A percentile compares a stretch with the other conserved stretches of the same genome.
phyloP scores from a whole-genome alignment of 2,329 filamentous ascomycete species.

The Pseudocercospora fuligena region DNA sequence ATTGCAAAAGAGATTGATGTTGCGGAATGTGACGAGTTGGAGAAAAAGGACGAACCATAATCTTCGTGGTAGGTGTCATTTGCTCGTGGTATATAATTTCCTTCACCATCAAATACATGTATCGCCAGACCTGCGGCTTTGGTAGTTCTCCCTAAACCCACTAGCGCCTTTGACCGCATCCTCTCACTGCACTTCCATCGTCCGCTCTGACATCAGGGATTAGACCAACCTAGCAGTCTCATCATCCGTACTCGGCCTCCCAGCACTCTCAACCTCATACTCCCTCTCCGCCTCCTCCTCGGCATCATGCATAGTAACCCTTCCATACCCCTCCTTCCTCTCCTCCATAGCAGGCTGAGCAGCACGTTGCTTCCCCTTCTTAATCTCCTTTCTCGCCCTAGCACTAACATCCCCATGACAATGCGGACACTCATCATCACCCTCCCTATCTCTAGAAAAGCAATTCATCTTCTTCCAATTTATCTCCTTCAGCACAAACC shows the following conservation, averaged over 20 bases:
- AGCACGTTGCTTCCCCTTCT: not conserved
- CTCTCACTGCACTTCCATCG: no score
- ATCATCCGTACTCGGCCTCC: conserved; percentile 5
- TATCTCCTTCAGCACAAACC: not conserved
- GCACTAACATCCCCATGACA: not conserved
- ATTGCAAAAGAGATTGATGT: no score
- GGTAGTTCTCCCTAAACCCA: no score
- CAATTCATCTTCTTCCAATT: not conserved
- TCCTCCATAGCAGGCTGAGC: not conserved
- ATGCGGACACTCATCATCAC: not conserved
- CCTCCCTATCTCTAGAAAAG: not conserved
- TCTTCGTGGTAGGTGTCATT: no score
- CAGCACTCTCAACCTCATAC: not conserved
- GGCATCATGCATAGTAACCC: conserved; percentile 3
- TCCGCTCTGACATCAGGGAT: no score
- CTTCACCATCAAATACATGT: no score
- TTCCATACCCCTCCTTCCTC: not conserved
- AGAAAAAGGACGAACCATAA: no score
- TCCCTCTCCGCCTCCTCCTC: not conserved
- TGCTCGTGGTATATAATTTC: no score
- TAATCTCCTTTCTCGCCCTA: not conserved
- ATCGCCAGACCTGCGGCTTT: no score
- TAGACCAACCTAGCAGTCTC: conserved; percentile 7
- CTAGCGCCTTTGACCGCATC: no score
- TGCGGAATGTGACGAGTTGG: no score